phyloP scores from a whole-genome alignment of 257 asterid genomes.

The Ballota nigra region DNA sequence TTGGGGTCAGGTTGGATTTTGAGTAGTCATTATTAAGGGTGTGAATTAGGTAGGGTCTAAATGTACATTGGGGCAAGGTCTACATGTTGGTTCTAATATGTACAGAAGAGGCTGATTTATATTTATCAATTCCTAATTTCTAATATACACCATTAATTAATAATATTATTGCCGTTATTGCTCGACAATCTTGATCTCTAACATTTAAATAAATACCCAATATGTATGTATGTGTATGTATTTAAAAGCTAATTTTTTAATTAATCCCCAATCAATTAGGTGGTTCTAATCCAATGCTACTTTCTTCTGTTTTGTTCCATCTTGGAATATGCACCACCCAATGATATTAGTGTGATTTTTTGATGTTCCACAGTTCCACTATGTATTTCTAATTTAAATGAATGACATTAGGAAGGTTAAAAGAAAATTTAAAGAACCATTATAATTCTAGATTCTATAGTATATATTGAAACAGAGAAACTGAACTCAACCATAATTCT shows the following conservation, averaged over 20 bases:
- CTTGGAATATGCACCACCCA: constrained; percentile 25
- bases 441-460: too few species aligned
- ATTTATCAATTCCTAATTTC: constrained; percentile 22
- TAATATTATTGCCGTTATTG: constrained; percentile 46
- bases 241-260: not conserved
- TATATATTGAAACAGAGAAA: too few species aligned
- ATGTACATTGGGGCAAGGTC: too few species aligned
- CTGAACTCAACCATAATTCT: too few species aligned
- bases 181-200: constrained; percentile 56
- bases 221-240: not conserved
- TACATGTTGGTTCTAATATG: constrained; percentile 46
- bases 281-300: constrained; percentile 34
- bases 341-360: too few species aligned
- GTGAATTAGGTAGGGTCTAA: constrained; percentile 34
- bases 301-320: constrained; percentile 34
- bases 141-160: constrained; percentile 36
- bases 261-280: constrained; percentile 14
- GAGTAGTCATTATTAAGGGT: constrained; percentile 35
- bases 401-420: too few species aligned
- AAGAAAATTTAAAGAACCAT: too few species aligned
- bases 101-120: constrained; percentile 35
- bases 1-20: not conserved
- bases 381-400: too few species aligned
- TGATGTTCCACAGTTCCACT: too few species aligned
- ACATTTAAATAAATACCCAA: constrained; percentile 13